phyloP scores from a whole-genome alignment of 495 filamentous ascomycete genomes.

The Massariosphaeria phaeospora region DNA sequence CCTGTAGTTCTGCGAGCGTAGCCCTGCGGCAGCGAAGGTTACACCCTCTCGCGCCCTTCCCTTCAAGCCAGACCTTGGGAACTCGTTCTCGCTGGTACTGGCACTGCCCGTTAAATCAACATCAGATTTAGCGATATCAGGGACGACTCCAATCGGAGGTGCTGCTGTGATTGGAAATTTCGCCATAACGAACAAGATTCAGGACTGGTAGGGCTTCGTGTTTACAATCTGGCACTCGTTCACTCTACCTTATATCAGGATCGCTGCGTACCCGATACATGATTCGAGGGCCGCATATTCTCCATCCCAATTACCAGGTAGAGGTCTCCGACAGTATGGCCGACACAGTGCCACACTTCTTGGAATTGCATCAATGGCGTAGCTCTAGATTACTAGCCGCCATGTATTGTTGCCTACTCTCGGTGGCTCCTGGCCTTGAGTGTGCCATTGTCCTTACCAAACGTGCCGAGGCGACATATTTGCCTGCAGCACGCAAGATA shows the following conservation, averaged over 20 bases:
- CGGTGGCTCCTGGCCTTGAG: no score
- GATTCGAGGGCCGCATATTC: no score
- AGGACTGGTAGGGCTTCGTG: not conserved
- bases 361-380: not conserved
- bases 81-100: constrained; percentile 12
- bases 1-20: constrained; percentile 37
- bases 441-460: not conserved
- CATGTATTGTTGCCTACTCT: not conserved
- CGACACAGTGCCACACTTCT: not conserved
- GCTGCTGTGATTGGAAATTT: not conserved
- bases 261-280: no score
- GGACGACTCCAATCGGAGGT: not conserved
- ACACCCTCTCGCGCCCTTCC: constrained; percentile 1
- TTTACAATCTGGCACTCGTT: not conserved
- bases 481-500: constrained; percentile 20
- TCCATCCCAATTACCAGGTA: constrained; percentile 7
- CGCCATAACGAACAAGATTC: not conserved
- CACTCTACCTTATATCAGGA: no score
- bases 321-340: not conserved
- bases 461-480: not conserved
- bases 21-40: constrained; percentile 30
- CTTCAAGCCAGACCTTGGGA: not conserved
- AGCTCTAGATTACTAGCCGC: not conserved
- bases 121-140: constrained; percentile 14
- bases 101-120: constrained; percentile 4